Base-by-base conservation (phyloP, 169 alveolate genomes). In the Theileria orientalis region DNA sequence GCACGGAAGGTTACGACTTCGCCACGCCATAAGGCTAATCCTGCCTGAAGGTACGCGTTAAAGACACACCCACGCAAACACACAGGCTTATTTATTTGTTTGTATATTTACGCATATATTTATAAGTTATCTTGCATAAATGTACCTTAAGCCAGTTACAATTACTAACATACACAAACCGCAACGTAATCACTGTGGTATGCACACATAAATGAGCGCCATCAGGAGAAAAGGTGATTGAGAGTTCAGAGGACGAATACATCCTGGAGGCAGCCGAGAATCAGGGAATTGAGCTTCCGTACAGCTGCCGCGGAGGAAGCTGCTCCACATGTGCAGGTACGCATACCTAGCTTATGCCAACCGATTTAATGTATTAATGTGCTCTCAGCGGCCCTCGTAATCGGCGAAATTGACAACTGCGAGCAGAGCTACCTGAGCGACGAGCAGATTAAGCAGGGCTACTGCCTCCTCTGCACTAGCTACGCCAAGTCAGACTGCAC, bases 241-340 rank as follows among this genome's bases (percentile, higher is more conserved):
- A 90, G 73, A 90, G 96, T 57, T 83, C 68, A 21, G 94, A 90
- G 40, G 94, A 90, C 74, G 94, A 92, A 70, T 92, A 92, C 76
- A 88, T 92, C 69, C 74, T 92, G 71, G 96, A 92, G 41, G 93
- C 95, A 0, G 91, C 95, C 5, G 96, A 92, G 59, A 87, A 77
- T 11, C 94, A 90, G 19, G 94, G 92, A 16, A 75, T 92, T n/a
- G 96, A 92, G 35, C 86, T 92, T 47, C 96, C 96, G 21, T 92
- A 90, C 76, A 90, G 95, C 46, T 92, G 96, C 68, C 76, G 96
- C 14, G 94, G 94, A 0, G 96, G 96, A 14, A 85, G 94, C 56
- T 92, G 96, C 85, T 90, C 95, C 41, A 92, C 96, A 19, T 92
- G 96, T 70, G 93, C 94, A 33, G 84, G 89, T 79, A 68, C 7